These are phyloP conservation scores for Gonapodya sp. DNA, from an alignment of 192 early-diverging fungal species.

Conservation along the genomic window DNA sequence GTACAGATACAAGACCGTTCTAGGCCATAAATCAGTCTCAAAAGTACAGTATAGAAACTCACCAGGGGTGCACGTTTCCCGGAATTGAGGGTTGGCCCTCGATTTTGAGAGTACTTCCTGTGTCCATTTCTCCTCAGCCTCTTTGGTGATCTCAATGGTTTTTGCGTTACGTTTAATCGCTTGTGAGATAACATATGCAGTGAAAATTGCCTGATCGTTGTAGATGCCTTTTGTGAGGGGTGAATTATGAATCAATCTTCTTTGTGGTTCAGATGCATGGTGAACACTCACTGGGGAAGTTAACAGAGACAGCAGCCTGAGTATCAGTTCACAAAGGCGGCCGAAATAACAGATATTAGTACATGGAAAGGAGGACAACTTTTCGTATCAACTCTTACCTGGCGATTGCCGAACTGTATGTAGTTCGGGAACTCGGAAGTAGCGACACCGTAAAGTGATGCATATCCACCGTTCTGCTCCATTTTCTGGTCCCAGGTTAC, in stretches of 20 bases:
- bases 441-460: background rate
- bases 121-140: conserved; percentile 6
- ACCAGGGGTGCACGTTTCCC: background rate
- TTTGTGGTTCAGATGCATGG: background rate
- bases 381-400: background rate
- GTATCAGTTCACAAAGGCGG: too few species aligned
- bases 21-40: background rate
- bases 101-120: background rate
- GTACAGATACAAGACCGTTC: too few species aligned
- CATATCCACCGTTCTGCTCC: background rate
- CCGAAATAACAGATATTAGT: too few species aligned
- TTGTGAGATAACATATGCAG: background rate
- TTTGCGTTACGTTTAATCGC: background rate
- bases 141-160: background rate
- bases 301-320: conserved; percentile 6
- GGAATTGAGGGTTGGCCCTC: background rate
- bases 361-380: too few species aligned
- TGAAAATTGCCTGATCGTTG: conserved; percentile 9
- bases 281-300: background rate
- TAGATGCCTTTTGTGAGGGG: background rate
- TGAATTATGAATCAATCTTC: background rate
- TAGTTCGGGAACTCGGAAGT: conserved; percentile 9
- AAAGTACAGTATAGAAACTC: background rate
- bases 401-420: background rate
- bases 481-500: background rate